These are phyloP conservation scores for Falciphora oryzae DNA, from an alignment of 2,329 filamentous ascomycete genomes.

Conservation along the genomic window DNA sequence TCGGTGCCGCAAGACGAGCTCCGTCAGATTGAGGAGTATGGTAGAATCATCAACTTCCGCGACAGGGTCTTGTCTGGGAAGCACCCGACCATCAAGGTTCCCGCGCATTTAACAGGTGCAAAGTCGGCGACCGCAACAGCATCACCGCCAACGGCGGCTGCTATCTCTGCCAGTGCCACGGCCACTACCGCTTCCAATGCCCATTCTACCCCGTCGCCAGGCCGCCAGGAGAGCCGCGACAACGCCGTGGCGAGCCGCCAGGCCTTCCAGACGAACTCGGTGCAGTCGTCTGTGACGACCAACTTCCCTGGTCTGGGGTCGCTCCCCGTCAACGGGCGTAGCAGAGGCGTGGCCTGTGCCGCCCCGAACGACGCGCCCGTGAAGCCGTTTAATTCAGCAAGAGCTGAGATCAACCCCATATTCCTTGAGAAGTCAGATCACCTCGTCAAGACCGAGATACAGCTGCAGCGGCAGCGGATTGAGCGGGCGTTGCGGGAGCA, in stretches of 20 bases:
- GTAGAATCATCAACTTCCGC: conserved; percentile 74
- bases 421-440: conserved; percentile 82
- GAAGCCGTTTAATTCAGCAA: conserved; percentile 39
- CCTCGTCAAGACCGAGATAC: conserved; percentile 74
- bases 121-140: conserved; percentile 17
- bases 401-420: conserved; percentile 72
- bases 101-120: conserved; percentile 32
- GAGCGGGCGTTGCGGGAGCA: conserved; percentile 75
- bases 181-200: conserved; percentile 13
- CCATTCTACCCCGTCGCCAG: conserved; percentile 9
- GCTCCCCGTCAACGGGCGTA: conserved; percentile 8
- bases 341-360: conserved; percentile 16
- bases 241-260: conserved; percentile 24
- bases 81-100: conserved; percentile 57
- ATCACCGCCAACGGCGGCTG: conserved; percentile 8
- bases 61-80: conserved; percentile 75
- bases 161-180: conserved; percentile 5
- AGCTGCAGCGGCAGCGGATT: conserved; percentile 72
- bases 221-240: conserved; percentile 2
- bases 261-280: conserved; percentile 31
- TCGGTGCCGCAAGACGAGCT: conserved; percentile 39
- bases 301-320: conserved; percentile 17
- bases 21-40: conserved; percentile 62
- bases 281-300: conserved; percentile 25
- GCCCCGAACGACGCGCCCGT: conserved; percentile 23